These are phyloP conservation scores for Pittosporum tobira DNA, from an alignment of 129 eudicot genomes.

Conservation along the genomic window DNA sequence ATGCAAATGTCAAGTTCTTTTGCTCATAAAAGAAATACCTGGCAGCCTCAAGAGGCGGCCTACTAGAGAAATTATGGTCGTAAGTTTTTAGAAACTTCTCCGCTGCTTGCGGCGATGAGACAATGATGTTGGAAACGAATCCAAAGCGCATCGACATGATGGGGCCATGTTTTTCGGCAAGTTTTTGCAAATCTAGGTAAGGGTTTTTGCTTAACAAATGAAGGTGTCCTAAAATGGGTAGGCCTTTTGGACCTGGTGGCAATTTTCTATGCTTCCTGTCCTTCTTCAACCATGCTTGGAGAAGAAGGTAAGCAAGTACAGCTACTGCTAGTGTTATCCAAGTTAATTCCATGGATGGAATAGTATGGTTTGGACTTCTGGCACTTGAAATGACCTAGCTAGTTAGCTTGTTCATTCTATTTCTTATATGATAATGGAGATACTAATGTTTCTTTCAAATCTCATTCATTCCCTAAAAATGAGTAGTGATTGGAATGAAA, in stretches of 20 bases:
- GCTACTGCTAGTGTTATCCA: neutral
- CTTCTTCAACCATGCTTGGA: conserved; percentile 1
- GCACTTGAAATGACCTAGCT: too few species aligned
- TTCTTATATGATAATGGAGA: too few species aligned
- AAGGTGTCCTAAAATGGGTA: conserved; percentile 33
- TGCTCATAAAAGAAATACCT: conserved; percentile 18
- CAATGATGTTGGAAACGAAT: conserved; percentile 20
- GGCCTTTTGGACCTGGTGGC: too few species aligned
- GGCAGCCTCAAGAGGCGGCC: conserved; percentile 19
- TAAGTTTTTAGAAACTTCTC: conserved; percentile 23
- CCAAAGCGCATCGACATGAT: conserved; percentile 36
- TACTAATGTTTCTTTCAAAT: too few species aligned
- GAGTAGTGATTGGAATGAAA: too few species aligned
- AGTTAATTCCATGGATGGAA: neutral
- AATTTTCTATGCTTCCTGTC: conserved; percentile 11
- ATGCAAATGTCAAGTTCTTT: conserved; percentile 10
- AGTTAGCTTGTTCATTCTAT: too few species aligned
- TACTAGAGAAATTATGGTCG: conserved; percentile 19
- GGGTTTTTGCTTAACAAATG: conserved; percentile 30
- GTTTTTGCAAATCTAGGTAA: conserved; percentile 16
- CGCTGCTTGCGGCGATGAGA: conserved; percentile 29
- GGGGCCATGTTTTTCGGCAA: conserved; percentile 34
- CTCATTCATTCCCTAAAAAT: too few species aligned
- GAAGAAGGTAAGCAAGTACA: neutral
- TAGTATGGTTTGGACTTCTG: neutral